Base-by-base conservation (phyloP, 1,139 yeast genomes). In the Waltiozyma sp. region DNA sequence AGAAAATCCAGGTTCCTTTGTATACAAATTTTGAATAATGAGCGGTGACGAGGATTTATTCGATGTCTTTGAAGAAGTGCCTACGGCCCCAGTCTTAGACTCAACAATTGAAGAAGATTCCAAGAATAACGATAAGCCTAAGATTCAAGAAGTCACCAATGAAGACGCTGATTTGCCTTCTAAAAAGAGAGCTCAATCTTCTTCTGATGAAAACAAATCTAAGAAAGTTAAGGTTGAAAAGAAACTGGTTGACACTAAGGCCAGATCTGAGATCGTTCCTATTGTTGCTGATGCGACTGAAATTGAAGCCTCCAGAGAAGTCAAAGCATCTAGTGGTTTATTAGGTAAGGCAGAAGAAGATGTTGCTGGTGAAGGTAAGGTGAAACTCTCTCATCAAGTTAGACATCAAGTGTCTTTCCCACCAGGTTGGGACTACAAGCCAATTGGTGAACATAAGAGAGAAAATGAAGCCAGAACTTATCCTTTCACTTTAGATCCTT, bases 331-430 rank as follows among this genome's bases (percentile, higher is more conserved):
- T 1, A 74, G 75, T 23, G 95, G 95, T 2, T 68, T 87, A 45
- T 58, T 75, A 58, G 67, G 67, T 14, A 61, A 68, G 34, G 56
- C 67, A 23, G 58, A 65, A 2, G 53, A 66, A 24, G 56, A 66
- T 33, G 59, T 66, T 13, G 51, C 52, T 9, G 63, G 65, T 36
- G 73, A 69, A 39, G 73, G 75, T 19, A 78, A 77, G 53, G 80
- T 87, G 47, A 80, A 81, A 59, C 69, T 89, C 49, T 78, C 80
- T 49, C 97, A 89, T 68, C 96, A 88, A 62, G 96, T 91, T 44
- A 80, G 97, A 62, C 98, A 91, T 65, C 97, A 91, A 63, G 98
- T 91, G 14, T 97, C 97, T 2, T 72, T 91, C 33, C 98, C 98
- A 1, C 93, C 95, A 5, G 83, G 82, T 47, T 91, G 80, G 58